phyloP scores from a whole-genome alignment of 2,329 filamentous ascomycete species.

The Fusarium newnesense region DNA sequence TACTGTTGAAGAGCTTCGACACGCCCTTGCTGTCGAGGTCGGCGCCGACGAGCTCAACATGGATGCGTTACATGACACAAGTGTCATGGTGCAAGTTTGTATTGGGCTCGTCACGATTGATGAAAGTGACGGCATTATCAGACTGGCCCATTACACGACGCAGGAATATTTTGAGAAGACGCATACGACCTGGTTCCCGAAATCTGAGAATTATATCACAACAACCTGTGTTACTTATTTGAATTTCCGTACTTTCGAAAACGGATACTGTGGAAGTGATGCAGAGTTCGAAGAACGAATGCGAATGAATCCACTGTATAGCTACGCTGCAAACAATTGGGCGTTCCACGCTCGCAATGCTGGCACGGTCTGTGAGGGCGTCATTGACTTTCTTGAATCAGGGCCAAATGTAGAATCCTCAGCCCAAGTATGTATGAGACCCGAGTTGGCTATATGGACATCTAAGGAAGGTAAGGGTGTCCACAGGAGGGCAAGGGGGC shows the following conservation, averaged over 20 bases:
- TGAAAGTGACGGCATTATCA: constrained; percentile 49
- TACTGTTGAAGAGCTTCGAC: constrained; percentile 48
- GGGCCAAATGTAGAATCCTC: not conserved
- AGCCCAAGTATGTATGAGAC: not conserved
- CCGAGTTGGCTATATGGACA: not conserved
- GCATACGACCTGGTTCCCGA: constrained; percentile 44
- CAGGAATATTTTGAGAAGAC: constrained; percentile 55
- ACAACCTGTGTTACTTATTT: constrained; percentile 51
- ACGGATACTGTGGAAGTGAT: not conserved
- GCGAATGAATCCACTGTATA: not conserved
- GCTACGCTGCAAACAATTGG: not conserved
- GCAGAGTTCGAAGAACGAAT: not conserved
- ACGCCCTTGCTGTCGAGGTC: constrained; percentile 53
- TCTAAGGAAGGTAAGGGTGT: not conserved
- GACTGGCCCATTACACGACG: constrained; percentile 57
- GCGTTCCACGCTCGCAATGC: not conserved
- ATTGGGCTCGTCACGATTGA: constrained; percentile 55
- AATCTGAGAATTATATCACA: constrained; percentile 44
- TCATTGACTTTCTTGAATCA: not conserved
- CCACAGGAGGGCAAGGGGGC: not conserved
- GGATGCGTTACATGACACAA: constrained; percentile 46
- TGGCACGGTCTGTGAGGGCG: not conserved
- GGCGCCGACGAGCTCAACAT: constrained; percentile 43
- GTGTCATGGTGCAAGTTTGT: constrained; percentile 51
- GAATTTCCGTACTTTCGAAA: constrained; percentile 43